phyloP scores from a whole-genome alignment of 73 alveolate species.

The Tetrahymena borealis region DNA sequence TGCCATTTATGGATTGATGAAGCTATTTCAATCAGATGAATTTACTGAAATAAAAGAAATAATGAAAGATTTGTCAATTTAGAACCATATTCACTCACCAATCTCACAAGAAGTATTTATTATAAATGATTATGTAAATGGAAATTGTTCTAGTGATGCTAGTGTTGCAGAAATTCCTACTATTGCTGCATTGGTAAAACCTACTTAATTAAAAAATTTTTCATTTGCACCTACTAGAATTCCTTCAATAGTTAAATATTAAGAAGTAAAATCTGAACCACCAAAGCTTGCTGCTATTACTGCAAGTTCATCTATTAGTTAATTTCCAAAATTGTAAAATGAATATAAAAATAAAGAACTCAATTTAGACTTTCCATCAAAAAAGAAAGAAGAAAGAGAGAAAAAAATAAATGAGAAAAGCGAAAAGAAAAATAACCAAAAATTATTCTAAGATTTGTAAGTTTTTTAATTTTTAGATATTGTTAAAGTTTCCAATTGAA shows the following conservation, averaged over 20 bases:
- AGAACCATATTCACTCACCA: not conserved
- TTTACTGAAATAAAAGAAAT: not conserved
- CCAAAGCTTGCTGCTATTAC: not conserved
- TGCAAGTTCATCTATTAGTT: no score
- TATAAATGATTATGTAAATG: not conserved
- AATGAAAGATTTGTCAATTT: not conserved
- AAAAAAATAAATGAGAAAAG: not conserved
- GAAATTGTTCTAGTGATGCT: not conserved
- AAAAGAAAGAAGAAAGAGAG: not conserved
- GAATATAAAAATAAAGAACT: not conserved
- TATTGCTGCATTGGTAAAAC: no score
- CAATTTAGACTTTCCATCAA: not conserved
- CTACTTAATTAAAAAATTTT: not conserved
- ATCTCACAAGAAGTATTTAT: not conserved
- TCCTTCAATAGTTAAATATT: not conserved
- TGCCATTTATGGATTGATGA: not conserved
- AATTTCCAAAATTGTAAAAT: not conserved
- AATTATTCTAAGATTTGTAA: no score
- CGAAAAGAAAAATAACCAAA: not conserved
- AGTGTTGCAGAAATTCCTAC: not conserved
- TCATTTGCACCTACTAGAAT: not conserved
- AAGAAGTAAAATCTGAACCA: not conserved
- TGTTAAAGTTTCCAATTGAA: not conserved
- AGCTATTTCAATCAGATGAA: not conserved
- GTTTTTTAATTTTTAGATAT: no score